Evolutionary conservation across 2,329 filamentous ascomycete species (phyloP).

Genomic region (Xylaria sp.): DNA sequence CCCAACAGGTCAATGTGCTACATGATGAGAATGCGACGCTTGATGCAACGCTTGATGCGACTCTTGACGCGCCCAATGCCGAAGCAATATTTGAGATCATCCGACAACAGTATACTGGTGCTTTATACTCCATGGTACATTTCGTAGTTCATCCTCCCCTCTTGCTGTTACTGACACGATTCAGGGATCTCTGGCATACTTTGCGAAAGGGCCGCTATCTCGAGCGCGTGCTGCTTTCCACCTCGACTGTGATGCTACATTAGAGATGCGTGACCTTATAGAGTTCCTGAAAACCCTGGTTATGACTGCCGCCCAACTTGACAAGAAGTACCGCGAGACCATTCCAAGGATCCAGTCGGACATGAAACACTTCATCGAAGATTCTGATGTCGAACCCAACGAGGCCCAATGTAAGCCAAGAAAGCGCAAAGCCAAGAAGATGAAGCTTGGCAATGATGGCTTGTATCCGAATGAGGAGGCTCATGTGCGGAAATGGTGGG

Average conservation of each 20-base stretch:
- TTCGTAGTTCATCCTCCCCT: constrained; percentile 18
- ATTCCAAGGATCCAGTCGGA: constrained; percentile 56
- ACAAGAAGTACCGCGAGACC: constrained; percentile 74
- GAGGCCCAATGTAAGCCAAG: constrained; percentile 36
- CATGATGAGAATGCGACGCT: constrained; percentile 21
- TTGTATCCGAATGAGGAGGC: constrained; percentile 63
- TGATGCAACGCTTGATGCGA: constrained; percentile 20
- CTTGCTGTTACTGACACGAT: constrained; percentile 36
- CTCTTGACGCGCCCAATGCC: constrained; percentile 38
- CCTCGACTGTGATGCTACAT: constrained; percentile 53
- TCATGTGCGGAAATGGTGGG: constrained; percentile 66
- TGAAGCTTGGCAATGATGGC: constrained; percentile 62
- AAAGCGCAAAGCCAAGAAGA: constrained; percentile 55
- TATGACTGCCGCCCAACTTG: constrained; percentile 61
- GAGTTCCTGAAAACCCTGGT: constrained; percentile 64
- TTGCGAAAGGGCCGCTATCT: constrained; percentile 75
- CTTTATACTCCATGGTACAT: constrained; percentile 57
- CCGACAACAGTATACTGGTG: constrained; percentile 53
- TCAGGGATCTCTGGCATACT: constrained; percentile 73
- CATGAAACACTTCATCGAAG: constrained; percentile 52
- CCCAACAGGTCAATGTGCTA: constrained; percentile 9
- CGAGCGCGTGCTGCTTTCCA: constrained; percentile 67
- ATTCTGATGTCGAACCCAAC: constrained; percentile 48
- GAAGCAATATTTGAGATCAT: constrained; percentile 54
- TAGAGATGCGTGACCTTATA: constrained; percentile 59